A percentile compares a stretch with the other conserved stretches of the same genome.
These are phyloP conservation scores for Dichotomocladium elegans DNA, from an alignment of 371 early-diverging fungal species.

Conservation along the genomic window DNA sequence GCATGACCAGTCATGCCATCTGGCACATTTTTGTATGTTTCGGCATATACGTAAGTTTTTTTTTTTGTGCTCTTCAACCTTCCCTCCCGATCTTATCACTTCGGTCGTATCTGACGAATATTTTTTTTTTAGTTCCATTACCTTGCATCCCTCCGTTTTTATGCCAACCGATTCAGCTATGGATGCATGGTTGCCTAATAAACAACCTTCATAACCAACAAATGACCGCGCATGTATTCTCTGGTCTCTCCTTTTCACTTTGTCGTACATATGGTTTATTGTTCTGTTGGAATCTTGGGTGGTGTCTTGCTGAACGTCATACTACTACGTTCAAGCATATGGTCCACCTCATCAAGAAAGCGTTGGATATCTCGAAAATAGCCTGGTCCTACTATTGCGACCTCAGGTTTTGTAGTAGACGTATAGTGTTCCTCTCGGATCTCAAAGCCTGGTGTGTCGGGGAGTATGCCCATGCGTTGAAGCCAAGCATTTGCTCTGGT, in stretches of 20 bases:
- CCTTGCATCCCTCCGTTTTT: constrained; percentile 44
- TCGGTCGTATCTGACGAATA: too few species aligned
- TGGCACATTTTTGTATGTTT: constrained; percentile 76
- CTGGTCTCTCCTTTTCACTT: neutral
- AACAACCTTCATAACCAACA: too few species aligned
- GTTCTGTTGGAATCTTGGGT: neutral
- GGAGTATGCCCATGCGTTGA: constrained; percentile 8
- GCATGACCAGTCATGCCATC: constrained; percentile 70
- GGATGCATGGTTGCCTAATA: constrained; percentile 25
- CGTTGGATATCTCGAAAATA: constrained; percentile 19
- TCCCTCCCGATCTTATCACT: neutral
- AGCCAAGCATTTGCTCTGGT: constrained; percentile 10
- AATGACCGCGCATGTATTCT: too few species aligned
- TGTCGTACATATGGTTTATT: neutral
- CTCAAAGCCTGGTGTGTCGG: constrained; percentile 10
- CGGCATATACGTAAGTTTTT: constrained; percentile 50
- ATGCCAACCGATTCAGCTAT: constrained; percentile 36
- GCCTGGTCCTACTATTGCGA: constrained; percentile 4
- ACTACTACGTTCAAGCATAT: constrained; percentile 13
- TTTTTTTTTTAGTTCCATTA: constrained; percentile 54
- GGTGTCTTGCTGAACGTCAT: neutral
- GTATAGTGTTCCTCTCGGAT: constrained; percentile 3
- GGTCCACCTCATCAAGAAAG: constrained; percentile 20
- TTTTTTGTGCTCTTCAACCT: too few species aligned
- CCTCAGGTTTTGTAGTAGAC: neutral